Percentiles rank a stretch among this genome's conserved stretches.
Conservation (phyloP, 2,329 filamentous ascomycete species). For the Exophiala aquamarina region DNA sequence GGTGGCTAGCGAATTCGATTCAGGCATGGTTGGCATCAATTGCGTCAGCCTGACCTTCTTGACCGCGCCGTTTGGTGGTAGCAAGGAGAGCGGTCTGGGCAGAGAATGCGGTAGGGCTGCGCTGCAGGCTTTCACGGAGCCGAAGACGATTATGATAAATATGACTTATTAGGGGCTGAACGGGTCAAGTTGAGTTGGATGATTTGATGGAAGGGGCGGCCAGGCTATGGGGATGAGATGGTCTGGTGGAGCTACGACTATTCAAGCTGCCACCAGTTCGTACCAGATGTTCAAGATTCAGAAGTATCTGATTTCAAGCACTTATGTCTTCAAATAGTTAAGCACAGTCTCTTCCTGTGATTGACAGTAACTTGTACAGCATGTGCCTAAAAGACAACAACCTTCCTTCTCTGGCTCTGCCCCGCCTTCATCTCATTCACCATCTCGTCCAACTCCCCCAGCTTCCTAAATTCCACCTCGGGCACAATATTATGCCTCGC, state of each 20-base stretch:
- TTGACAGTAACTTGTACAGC: no score
- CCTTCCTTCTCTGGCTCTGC: conserved; percentile 3
- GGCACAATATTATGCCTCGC: conserved; percentile 9
- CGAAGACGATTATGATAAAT: conserved; percentile 41
- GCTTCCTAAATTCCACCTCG: conserved; percentile 4
- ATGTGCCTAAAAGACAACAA: conserved; percentile 2
- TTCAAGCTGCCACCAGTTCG: no score
- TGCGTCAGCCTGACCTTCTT: conserved; percentile 41
- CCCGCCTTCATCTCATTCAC: conserved; percentile 9
- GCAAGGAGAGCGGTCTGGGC: conserved; percentile 51
- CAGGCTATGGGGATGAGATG: no score
- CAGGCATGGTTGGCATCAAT: conserved; percentile 47
- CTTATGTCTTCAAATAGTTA: no score
- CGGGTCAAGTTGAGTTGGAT: no score
- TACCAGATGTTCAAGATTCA: no score
- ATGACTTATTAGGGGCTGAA: conserved; percentile 25
- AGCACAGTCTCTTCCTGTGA: no score
- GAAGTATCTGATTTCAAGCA: no score
- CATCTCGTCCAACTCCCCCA: conserved; percentile 13
- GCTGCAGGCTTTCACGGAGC: conserved; percentile 37
- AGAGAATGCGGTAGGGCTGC: conserved; percentile 44
- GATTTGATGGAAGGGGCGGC: no score
- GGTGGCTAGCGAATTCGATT: conserved; percentile 40
- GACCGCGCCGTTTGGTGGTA: conserved; percentile 40
- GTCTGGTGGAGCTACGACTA: no score